A percentile compares a stretch with the other conserved stretches of the same genome.
Conservation (phyloP, 495 filamentous ascomycete species). For the Cercophora sp. region DNA sequence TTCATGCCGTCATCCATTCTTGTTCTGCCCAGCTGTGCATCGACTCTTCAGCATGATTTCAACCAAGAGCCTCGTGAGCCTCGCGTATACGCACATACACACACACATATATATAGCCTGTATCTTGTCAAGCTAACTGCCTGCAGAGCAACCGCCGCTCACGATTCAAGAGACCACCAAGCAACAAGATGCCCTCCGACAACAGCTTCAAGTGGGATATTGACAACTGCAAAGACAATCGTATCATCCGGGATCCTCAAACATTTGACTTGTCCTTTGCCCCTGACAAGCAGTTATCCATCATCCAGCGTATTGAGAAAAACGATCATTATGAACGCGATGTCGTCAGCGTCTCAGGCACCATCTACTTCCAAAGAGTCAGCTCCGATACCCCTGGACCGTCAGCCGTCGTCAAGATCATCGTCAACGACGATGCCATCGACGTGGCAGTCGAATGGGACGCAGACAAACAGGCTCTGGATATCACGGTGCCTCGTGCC, state of each 20-base stretch:
- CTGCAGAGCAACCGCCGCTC: too few relatives aligned
- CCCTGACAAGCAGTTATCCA: slow-evolving; percentile 23
- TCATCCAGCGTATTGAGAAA: slow-evolving; percentile 21
- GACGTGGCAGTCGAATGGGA: slow-evolving; percentile 27
- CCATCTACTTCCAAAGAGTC: slow-evolving; percentile 35
- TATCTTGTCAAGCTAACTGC: neutral
- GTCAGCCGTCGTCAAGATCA: slow-evolving; percentile 33
- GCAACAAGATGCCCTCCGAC: neutral
- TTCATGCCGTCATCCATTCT: too few relatives aligned
- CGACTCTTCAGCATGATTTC: too few relatives aligned
- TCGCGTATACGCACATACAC: too few relatives aligned
- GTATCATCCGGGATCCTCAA: slow-evolving; percentile 29
- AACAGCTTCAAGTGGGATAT: slow-evolving; percentile 12
- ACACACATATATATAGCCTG: neutral
- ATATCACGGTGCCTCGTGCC: slow-evolving; percentile 29
- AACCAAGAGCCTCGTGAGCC: too few relatives aligned
- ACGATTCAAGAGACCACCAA: neutral
- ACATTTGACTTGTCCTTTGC: slow-evolving; percentile 29
- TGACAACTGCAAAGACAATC: slow-evolving; percentile 23
- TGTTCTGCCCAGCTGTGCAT: too few relatives aligned
- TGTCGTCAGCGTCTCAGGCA: slow-evolving; percentile 29
- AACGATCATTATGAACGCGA: slow-evolving; percentile 12
- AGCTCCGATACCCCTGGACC: slow-evolving; percentile 21
- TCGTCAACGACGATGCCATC: slow-evolving; percentile 35
- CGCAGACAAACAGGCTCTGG: slow-evolving; percentile 24